Evolutionary conservation across 129 eudicot species (phyloP), one percentile per base, ranked within the genome.

Genomic region (Silybum marianum): DNA sequence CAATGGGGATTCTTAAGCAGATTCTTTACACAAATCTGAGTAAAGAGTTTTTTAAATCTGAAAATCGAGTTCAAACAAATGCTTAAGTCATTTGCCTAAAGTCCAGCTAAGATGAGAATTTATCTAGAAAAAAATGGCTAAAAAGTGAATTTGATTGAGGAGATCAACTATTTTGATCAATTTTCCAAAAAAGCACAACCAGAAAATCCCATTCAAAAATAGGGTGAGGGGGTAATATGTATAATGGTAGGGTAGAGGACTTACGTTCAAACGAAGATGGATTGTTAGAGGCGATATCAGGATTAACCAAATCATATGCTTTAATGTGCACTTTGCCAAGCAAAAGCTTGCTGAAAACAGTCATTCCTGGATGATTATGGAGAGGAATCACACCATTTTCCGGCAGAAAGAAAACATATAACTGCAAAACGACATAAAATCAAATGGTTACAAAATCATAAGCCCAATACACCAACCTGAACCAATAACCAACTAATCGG

Each of bases 291-390:
- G 73, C 30, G 30, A 70, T 62, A 7, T 22, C 48, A 60, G 84
- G 82, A 71, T 87, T 75, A 44, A 78, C 95, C 95, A 91, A 90
- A 63, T 90, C 95, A 58, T 90, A 90, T 28, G 95, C 81, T 81
- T 88, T 88, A 60, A 84, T 83, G 83, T 90, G 95, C 92, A 90
- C 85, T 6, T 81, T 79, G 48, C 95, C 95, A 19, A 79, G 16
- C 8, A 90, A 78, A 65, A 90, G 92, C 86, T 88, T 90, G 89
- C 86, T 88, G 78, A 88, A 88, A 63, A 90, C 95, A 3, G 95
- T 90, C 95, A 90, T 90, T 51, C 84, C 90, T 1, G 95, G 95
- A 82, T 90, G 95, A 54, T 90, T 90, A 82, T 90, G 95, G 42
- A 90, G 87, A 24, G 95, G 95, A 32, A 90, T 90, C 18, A 86